Percentiles rank a stretch among this genome's conserved stretches.
These are phyloP conservation scores for Chenopodium suecicum DNA, from an alignment of 148 eudicot genomes.

Conservation along the genomic window DNA sequence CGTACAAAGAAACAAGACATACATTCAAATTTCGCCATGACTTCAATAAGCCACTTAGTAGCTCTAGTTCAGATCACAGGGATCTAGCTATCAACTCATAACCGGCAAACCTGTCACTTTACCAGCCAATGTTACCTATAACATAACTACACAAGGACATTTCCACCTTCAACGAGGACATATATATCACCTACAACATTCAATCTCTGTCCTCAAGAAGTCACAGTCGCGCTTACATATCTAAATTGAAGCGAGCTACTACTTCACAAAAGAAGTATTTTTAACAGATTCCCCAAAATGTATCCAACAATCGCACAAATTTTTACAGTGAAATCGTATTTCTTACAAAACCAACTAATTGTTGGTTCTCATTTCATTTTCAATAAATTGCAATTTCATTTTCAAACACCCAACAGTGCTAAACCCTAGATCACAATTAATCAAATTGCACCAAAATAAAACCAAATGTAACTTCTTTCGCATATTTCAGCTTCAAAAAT, in stretches of 20 bases:
- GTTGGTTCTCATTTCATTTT: neutral
- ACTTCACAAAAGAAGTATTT: too few species aligned
- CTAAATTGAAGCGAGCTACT: neutral
- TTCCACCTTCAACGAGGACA: neutral
- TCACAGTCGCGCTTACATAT: neutral
- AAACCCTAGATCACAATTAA: conserved; percentile 1
- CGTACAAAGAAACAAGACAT: conserved; percentile 7
- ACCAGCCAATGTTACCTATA: neutral
- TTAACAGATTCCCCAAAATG: neutral
- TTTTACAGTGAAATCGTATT: too few species aligned
- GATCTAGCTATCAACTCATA: neutral
- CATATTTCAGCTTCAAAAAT: neutral
- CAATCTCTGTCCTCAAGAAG: neutral
- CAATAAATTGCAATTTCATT: neutral
- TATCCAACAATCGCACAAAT: neutral
- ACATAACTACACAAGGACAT: neutral
- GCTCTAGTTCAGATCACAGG: neutral
- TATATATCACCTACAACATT: too few species aligned
- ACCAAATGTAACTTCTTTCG: neutral
- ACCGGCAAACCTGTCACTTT: neutral
- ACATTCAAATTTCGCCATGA: neutral
- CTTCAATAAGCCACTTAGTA: neutral
- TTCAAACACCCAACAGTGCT: neutral
- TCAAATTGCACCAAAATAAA: neutral
- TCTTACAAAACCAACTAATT: neutral